A percentile compares a stretch with the other conserved stretches of the same genome.
These are phyloP conservation scores for Stylonectria norvegica DNA, from an alignment of 2,329 filamentous ascomycete species.

Conservation along the genomic window DNA sequence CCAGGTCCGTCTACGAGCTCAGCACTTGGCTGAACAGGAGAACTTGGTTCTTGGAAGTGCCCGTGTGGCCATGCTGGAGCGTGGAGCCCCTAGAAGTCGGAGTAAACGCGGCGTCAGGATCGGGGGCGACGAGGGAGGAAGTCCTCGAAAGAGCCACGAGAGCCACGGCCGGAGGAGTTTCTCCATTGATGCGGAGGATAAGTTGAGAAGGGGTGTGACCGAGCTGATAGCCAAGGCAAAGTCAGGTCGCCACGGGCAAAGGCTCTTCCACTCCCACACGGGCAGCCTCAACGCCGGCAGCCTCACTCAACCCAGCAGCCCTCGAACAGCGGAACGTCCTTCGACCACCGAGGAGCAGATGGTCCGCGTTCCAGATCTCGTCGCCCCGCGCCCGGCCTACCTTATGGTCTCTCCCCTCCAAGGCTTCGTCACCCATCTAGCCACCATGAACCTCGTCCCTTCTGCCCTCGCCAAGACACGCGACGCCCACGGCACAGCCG, in stretches of 20 bases:
- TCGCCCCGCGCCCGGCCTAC: conserved; percentile 47
- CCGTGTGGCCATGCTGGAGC: conserved; percentile 31
- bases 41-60: conserved; percentile 43
- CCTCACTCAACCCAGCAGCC: conserved; percentile 6
- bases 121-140: conserved; percentile 47
- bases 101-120: conserved; percentile 42
- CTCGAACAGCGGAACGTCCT: not conserved
- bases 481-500: conserved; percentile 26
- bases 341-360: conserved; percentile 25
- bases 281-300: conserved; percentile 9
- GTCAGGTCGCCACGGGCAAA: conserved; percentile 14
- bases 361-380: conserved; percentile 33
- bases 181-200: conserved; percentile 47
- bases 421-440: conserved; percentile 56
- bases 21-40: conserved; percentile 63
- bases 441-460: conserved; percentile 57
- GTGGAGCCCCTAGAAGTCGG: conserved; percentile 22
- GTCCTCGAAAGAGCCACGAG: conserved; percentile 39
- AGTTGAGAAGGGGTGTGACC: conserved; percentile 44
- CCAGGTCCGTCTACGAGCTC: conserved; percentile 68
- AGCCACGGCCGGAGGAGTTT: conserved; percentile 30
- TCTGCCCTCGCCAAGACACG: conserved; percentile 21
- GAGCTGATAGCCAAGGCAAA: conserved; percentile 45
- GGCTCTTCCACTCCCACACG: conserved; percentile 11
- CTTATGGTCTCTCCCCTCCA: conserved; percentile 67